Base-by-base conservation (phyloP, 2,329 filamentous ascomycete species). In the Arthroderma sp. region DNA sequence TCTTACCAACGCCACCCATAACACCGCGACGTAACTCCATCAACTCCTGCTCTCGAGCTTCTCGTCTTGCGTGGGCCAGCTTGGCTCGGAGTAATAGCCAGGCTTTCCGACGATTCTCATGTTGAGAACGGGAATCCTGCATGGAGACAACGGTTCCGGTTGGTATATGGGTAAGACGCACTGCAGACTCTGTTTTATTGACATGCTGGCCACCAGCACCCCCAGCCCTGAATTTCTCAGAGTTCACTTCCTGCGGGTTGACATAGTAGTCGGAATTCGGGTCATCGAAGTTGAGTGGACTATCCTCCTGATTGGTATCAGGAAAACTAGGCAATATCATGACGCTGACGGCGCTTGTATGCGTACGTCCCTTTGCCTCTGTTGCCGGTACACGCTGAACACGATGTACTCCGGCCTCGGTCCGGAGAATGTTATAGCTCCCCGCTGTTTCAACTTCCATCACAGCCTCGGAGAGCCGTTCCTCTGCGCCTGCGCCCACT, bases 151-250 rank as follows among this genome's bases (percentile, higher is more conserved):
- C 82, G 0, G 84, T 93, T 47, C 87, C 87, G 0, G 90, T 95
- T 1, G 93, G 93, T 5, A 86, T 73, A 74, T 98, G 93, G 1
- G 91, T 97, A 66, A 98, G 78, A 8, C 93, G 85, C 60, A 98
- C 88, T 2, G 93, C 93, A 31, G 89, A 95, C 74, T 98, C 93
- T 0, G 93, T 98, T 71, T 91, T 96, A 75, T 98, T 98, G 68
- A 98, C 93, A 73, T 98, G 93, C 75, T 98, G 93, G 0, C 93
- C 93, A 33, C 93, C 93, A 0, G 93, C 91, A 59, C 93, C 93
- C 49, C 88, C 79, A 0, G 93, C 90, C 15, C 91, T 81, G 91
- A 97, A 95, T 60, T 90, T 88, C 68, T 98, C 93, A 19, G 82
- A 77, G 55, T 80, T 80, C 23, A 98, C 89, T 59, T 98, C 91